Evolutionary conservation across 2,329 filamentous ascomycete species (phyloP), one percentile per base, ranked within the genome.

Genomic region (Calycina herbarum): DNA sequence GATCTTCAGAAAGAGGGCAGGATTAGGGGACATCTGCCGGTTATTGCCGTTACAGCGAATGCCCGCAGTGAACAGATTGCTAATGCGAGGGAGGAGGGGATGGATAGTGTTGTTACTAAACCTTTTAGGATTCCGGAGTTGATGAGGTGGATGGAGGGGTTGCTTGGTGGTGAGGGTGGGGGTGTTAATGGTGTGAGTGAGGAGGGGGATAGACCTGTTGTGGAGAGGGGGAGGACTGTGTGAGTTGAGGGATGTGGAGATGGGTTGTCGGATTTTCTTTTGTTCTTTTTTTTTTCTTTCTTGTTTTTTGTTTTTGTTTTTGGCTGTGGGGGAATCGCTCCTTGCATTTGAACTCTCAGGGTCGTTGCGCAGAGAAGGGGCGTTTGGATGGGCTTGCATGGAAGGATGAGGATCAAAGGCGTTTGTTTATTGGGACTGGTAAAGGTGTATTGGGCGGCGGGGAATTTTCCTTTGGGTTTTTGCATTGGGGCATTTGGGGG

Each of bases 61-160:
- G 79, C 80, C 15, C 73, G 79, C 29, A 70, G 75, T 40, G 78
- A 80, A 65, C 79, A 82, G 67, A 75, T 81, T 15, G 66, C 76
- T 2, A 71, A 68, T 17, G 79, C 80, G 0, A 73, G 72, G 48
- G 67, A 74, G 35, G 75, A 74, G 57, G 80, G 80, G 29, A 92
- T 93, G 79, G 88, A 88, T 78, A 80, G 85, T 81, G 56, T 62
- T 20, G 89, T 94, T 45, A 88, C 88, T 1, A 94, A 94, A 73
- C 91, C 91, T 1, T 94, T 93, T 75, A 84, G 86, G 20, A 87
- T 91, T 60, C 83, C 83, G 8, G 87, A 91, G 64, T 77, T 92
- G 64, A 80, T 90, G 59, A 85, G 85, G 31, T 88, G 88, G 76
- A 89, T 91, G 69, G 82, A 54, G 56, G 13, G 38, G 58, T 4